These are phyloP conservation scores for Amanita subjunquillea DNA, from an alignment of 768 basidiomycete genomes.

Conservation along the genomic window DNA sequence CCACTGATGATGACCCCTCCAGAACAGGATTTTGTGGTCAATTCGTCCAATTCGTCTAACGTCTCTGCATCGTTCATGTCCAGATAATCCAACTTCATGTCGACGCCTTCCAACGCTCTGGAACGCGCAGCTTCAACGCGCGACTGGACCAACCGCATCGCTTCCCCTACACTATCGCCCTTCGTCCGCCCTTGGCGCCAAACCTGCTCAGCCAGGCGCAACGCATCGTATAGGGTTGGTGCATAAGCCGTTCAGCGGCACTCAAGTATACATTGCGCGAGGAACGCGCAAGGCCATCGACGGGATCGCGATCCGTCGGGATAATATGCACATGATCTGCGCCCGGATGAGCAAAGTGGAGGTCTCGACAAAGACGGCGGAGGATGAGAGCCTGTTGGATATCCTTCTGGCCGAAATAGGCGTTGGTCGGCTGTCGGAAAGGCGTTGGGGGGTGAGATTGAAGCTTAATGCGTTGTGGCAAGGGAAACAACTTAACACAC, in stretches of 20 bases:
- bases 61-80: conserved; percentile 77
- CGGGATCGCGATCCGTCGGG: conserved; percentile 66
- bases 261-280: conserved; percentile 85
- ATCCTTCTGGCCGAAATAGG: conserved; percentile 97
- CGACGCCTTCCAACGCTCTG: conserved; percentile 33
- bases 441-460: no score
- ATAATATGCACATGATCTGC: conserved; percentile 74
- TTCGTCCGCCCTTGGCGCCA: conserved; percentile 49
- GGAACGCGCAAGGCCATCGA: conserved; percentile 71
- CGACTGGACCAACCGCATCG: neutral
- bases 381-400: conserved; percentile 92
- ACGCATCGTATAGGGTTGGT: conserved; percentile 58
- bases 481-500: conserved; percentile 25
- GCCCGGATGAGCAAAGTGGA: conserved; percentile 71
- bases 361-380: conserved; percentile 66
- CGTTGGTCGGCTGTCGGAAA: conserved; percentile 62
- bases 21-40: neutral
- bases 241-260: conserved; percentile 52
- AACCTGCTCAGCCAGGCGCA: conserved; percentile 41
- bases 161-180: conserved; percentile 15
- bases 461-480: no score
- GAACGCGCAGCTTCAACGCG: conserved; percentile 32
- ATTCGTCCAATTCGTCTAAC: conserved; percentile 47
- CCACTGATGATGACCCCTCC: conserved; percentile 65
- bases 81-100: conserved; percentile 72